These are phyloP conservation scores for Neurospora sp. DNA, from an alignment of 495 filamentous ascomycete genomes.

Conservation along the genomic window DNA sequence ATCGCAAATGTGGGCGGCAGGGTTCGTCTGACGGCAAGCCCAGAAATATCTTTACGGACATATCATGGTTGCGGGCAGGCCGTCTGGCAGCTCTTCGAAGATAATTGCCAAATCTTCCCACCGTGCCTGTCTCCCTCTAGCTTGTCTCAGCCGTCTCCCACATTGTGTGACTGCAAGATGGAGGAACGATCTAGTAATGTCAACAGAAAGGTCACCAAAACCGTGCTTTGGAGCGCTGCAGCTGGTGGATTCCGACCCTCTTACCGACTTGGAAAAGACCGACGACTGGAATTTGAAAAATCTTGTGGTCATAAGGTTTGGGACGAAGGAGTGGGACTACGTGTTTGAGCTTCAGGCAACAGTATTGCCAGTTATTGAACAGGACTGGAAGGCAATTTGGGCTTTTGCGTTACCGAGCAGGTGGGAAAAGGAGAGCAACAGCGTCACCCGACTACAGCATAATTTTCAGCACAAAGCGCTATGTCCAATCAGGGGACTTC, in stretches of 20 bases:
- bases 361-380: background rate
- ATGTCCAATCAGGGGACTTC: background rate
- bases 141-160: background rate
- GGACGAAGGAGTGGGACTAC: background rate
- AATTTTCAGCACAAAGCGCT: background rate
- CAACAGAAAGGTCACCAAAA: background rate
- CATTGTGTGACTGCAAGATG: background rate
- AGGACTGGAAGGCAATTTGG: background rate
- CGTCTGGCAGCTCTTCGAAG: background rate
- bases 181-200: background rate
- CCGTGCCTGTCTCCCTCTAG: background rate
- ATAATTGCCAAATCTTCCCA: background rate
- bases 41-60: background rate
- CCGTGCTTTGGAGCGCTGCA: background rate
- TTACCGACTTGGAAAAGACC: background rate
- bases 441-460: background rate
- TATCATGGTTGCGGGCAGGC: background rate
- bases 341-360: background rate
- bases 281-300: background rate
- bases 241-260: background rate
- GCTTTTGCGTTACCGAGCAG: background rate
- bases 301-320: background rate
- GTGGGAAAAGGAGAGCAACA: background rate
- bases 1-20: too few species aligned
- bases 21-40: too few species aligned